Evolutionary conservation across 1,284 basidiomycete species (phyloP).

Genomic region (Mycosarcoma maydis): DNA sequence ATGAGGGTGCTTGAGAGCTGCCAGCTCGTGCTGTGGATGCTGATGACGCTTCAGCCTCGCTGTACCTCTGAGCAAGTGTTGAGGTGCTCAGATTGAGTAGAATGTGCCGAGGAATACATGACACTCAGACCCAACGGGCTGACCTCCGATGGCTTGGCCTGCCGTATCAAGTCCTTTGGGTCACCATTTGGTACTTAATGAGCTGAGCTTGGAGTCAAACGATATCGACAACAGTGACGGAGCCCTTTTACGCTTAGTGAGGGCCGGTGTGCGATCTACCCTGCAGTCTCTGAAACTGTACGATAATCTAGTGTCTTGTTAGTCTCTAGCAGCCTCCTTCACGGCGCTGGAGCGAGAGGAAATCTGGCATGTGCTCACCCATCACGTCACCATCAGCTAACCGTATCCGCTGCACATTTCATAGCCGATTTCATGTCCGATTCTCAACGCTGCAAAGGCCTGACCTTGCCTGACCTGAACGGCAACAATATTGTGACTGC

Average conservation of each 20-base stretch:
- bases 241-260: no score
- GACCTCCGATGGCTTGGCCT: no score
- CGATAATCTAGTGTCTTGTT: no score
- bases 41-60: slow-evolving; percentile 18
- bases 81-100: slow-evolving; percentile 84
- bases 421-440: slow-evolving; percentile 23
- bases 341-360: slow-evolving; percentile 17
- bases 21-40: not conserved
- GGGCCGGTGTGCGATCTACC: no score
- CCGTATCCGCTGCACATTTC: slow-evolving; percentile 6
- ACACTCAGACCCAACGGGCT: no score
- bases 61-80: slow-evolving; percentile 68
- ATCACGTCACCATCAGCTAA: not conserved
- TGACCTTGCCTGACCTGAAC: slow-evolving; percentile 13
- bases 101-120: slow-evolving; percentile 81
- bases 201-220: no score
- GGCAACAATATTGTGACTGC: slow-evolving; percentile 35
- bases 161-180: no score
- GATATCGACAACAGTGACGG: no score
- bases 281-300: no score
- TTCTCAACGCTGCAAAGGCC: slow-evolving; percentile 17
- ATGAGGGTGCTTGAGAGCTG: slow-evolving; percentile 9
- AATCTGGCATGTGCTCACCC: slow-evolving; percentile 7
- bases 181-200: no score
- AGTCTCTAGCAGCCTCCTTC: no score